Conservation (phyloP, 31 red algal species). For the Asparagopsis taxiformis region DNA sequence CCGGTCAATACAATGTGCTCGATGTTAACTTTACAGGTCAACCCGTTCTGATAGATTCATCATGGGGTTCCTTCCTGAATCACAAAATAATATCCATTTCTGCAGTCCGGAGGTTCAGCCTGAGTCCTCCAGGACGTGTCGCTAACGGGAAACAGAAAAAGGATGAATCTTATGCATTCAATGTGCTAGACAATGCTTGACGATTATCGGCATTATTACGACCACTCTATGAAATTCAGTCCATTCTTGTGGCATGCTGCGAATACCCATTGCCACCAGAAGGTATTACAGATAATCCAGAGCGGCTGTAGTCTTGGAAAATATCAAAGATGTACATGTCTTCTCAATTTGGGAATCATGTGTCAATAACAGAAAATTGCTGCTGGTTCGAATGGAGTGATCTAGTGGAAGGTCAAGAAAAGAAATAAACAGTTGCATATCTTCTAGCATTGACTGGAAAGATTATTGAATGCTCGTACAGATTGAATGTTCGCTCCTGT, state of each 20-base stretch:
- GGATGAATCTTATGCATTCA: conserved; percentile 84
- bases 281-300: conserved; percentile 91
- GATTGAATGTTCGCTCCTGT: conserved; percentile 36
- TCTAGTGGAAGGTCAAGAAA: conserved; percentile 82
- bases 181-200: conserved; percentile 75
- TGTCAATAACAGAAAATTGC: conserved; percentile 93
- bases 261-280: conserved; percentile 63
- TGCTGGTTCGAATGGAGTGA: conserved; percentile 77
- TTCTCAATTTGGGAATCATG: conserved; percentile 82
- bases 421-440: conserved; percentile 97
- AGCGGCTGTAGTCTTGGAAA: conserved; percentile 92
- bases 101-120: conserved; percentile 95
- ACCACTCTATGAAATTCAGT: too few relatives aligned
- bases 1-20: conserved; percentile 97
- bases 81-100: conserved; percentile 99
- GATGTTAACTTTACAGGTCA: conserved; percentile 98
- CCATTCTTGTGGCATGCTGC: conserved; percentile 90
- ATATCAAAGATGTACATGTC: conserved; percentile 84
- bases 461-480: conserved; percentile 86
- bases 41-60: too few relatives aligned
- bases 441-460: conserved; percentile 96
- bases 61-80: conserved; percentile 99
- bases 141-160: conserved; percentile 94
- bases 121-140: conserved; percentile 92
- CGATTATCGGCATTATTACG: conserved; percentile 93